A percentile compares a stretch with the other conserved stretches of the same genome.
Conservation (phyloP, 257 asterid species). For the Eustoma russellianum region DNA sequence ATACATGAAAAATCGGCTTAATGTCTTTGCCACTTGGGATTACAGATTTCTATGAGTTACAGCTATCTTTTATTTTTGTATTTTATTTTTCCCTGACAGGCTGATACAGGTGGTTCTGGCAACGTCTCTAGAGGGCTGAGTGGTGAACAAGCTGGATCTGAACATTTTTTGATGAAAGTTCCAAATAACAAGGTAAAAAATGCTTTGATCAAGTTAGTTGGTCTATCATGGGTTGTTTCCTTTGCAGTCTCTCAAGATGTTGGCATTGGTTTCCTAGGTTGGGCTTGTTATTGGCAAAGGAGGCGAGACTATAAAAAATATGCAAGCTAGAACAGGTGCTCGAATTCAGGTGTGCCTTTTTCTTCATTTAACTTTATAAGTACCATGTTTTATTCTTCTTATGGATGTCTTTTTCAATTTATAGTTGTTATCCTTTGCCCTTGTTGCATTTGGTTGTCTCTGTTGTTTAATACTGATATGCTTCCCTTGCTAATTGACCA, state of each 20-base stretch:
- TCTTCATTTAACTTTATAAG: not conserved
- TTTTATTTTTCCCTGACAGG: slow-evolving; percentile 27
- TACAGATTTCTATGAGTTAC: no score
- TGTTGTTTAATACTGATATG: not conserved
- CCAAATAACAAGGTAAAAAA: slow-evolving; percentile 70
- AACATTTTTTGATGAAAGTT: slow-evolving; percentile 53
- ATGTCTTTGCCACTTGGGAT: no score
- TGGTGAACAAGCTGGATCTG: slow-evolving; percentile 62
- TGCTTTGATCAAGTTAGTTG: not conserved
- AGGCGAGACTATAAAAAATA: slow-evolving; percentile 84
- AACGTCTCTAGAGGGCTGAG: slow-evolving; percentile 42
- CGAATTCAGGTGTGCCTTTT: slow-evolving; percentile 59
- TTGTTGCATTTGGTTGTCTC: not conserved
- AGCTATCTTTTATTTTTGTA: no score
- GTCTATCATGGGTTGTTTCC: not conserved
- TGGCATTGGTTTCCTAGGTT: slow-evolving; percentile 33
- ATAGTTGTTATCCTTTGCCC: not conserved
- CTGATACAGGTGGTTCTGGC: slow-evolving; percentile 83
- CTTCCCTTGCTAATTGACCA: not conserved
- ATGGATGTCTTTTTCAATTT: not conserved
- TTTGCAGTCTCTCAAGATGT: not conserved
- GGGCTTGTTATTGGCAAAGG: slow-evolving; percentile 99
- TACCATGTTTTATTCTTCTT: no score
- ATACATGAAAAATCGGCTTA: no score
- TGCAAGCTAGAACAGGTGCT: slow-evolving; percentile 89